These are phyloP conservation scores for Cercospora sp. DNA, from an alignment of 2,329 filamentous ascomycete species.

Conservation along the genomic window DNA sequence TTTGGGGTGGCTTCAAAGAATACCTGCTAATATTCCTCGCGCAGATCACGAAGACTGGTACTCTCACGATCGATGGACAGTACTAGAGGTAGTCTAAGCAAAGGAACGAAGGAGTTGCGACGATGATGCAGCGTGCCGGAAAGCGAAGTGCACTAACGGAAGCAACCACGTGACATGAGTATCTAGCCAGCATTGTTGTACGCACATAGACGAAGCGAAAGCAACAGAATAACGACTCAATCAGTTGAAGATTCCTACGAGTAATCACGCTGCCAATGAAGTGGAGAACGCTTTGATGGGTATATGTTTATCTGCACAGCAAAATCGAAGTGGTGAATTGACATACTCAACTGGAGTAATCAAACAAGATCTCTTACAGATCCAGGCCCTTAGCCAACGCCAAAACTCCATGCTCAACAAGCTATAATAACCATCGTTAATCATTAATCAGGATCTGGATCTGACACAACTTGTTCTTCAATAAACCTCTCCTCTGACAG, in stretches of 20 bases:
- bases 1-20: neutral
- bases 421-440: neutral
- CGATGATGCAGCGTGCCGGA: neutral
- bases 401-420: neutral
- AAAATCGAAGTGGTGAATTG: neutral
- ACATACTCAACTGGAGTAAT: neutral
- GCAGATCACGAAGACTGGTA: constrained; percentile 63
- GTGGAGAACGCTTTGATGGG: neutral
- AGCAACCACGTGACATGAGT: neutral
- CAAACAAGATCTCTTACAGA: neutral
- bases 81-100: constrained; percentile 41
- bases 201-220: neutral
- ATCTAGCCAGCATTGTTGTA: neutral
- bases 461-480: neutral
- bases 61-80: constrained; percentile 60
- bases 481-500: neutral
- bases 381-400: neutral
- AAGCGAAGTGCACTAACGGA: neutral
- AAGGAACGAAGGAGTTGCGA: neutral
- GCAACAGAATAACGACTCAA: neutral
- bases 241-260: neutral
- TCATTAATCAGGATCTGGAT: neutral
- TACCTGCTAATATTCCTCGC: neutral
- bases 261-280: neutral
- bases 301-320: neutral